Base-by-base conservation (phyloP, 805 yeast species). In the Yarrowia osloensis region DNA sequence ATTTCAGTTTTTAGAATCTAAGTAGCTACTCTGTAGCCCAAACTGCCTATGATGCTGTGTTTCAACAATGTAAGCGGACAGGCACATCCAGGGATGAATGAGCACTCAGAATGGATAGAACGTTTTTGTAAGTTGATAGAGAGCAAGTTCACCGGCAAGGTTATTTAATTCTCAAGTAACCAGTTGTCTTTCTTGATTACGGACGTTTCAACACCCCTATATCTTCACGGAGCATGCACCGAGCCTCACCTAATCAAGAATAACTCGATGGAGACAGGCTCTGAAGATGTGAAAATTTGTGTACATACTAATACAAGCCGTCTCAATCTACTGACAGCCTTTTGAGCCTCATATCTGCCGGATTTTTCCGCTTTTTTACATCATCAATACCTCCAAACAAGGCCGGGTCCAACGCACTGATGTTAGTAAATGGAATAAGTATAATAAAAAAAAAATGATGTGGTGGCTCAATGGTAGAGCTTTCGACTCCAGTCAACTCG, bases 391-490 rank as follows among this genome's bases (percentile, higher is more conserved):
- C n/a, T 39, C 39, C 55, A 8, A n/a, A 6, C 24, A 17, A 21
- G 28, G 40, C 21, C 42, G 29, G 57, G 40, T 29, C 40, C 40
- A 50, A 31, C 40, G 19, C 40, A 31, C 40, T 40, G 63, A 57
- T n/a, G n/a, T n/a, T n/a, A n/a, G n/a, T n/a, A n/a, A n/a, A n/a
- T n/a, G n/a, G n/a, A n/a, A n/a, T n/a, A n/a, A n/a, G n/a, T n/a
- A n/a, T n/a, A n/a, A n/a, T n/a, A n/a, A n/a, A n/a, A n/a, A n/a
- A n/a, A n/a, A n/a, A n/a, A n/a, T n/a, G n/a, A n/a, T 61, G 65
- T 59, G 85, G 86, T 85, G 88, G 88, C 88, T 85, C 88, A 85
- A 85, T 85, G 88, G 88, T 85, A 85, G 88, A 85, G 88, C 88
- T 84, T 85, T 85, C 86, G 88, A 85, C 86, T 85, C 88, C 88